phyloP scores from a whole-genome alignment of 2,329 filamentous ascomycete species.

The Pestalotiopsis sp. region DNA sequence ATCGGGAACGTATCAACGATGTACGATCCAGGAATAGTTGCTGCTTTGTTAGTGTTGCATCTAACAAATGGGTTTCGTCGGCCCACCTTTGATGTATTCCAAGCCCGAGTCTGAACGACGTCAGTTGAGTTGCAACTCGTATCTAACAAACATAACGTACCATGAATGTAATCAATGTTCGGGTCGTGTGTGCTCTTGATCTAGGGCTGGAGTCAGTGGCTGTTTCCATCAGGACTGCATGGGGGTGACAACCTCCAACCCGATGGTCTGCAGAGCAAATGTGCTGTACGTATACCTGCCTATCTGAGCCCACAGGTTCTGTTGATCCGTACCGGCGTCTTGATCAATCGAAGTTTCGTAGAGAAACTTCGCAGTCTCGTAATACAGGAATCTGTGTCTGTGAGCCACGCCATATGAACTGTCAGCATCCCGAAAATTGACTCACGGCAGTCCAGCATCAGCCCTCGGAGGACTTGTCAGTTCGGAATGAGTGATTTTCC shows the following conservation, averaged over 20 bases:
- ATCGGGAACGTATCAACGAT: not conserved
- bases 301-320: not conserved
- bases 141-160: not conserved
- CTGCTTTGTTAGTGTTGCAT: not conserved
- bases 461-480: not conserved
- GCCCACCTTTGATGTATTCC: not conserved
- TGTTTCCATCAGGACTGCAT: not conserved
- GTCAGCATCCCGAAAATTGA: not conserved
- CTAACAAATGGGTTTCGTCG: too few relatives aligned
- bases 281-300: not conserved
- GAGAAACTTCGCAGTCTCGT: not conserved
- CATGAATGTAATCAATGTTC: not conserved
- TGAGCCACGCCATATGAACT: not conserved
- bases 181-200: not conserved
- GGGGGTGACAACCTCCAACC: not conserved
- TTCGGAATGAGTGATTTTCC: slow-evolving; percentile 5
- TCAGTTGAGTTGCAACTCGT: not conserved
- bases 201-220: not conserved
- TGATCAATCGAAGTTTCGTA: not conserved
- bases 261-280: not conserved
- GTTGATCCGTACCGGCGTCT: not conserved
- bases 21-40: not conserved
- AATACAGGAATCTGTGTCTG: not conserved
- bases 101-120: not conserved
- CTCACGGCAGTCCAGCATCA: not conserved